phyloP scores from a whole-genome alignment of 345 rosid genomes.

The Brassica incana region DNA sequence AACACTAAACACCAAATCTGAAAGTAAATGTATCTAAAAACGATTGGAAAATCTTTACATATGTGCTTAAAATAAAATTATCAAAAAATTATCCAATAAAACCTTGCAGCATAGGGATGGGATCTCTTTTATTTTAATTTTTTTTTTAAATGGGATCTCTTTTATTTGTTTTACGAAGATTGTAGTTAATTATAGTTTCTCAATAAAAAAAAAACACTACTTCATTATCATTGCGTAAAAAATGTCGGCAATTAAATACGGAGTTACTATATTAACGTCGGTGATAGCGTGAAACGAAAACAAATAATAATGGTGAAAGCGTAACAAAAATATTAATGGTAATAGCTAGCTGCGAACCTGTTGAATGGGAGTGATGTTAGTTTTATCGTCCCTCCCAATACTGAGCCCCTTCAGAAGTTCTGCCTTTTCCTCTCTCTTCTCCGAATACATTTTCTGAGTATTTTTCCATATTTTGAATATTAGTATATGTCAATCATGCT shows the following conservation, averaged over 20 bases:
- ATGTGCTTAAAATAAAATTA: not conserved
- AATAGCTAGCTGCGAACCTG: conserved; percentile 50
- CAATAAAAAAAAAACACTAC: not conserved
- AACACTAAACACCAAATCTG: not conserved
- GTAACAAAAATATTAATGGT: not conserved
- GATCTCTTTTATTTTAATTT: not conserved
- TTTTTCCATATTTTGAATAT: not conserved
- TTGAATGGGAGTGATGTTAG: conserved; percentile 51
- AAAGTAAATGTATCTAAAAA: not conserved
- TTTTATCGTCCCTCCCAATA: conserved; percentile 47
- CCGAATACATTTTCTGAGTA: conserved; percentile 60
- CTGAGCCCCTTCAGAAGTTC: conserved; percentile 64
- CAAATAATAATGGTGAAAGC: not conserved
- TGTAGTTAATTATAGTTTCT: not conserved
- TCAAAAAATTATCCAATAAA: not conserved
- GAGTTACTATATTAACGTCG: not conserved
- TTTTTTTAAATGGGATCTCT: not conserved
- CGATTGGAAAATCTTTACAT: not conserved
- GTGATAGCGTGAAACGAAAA: not conserved
- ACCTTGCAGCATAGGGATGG: not conserved
- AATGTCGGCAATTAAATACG: not conserved
- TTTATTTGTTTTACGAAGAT: not conserved
- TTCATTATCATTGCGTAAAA: not conserved
- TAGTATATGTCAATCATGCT: conserved; percentile 13
- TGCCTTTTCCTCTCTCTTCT: conserved; percentile 68